These are phyloP conservation scores for Chaetomium sp. DNA, from an alignment of 2,329 filamentous ascomycete species.

Conservation along the genomic window DNA sequence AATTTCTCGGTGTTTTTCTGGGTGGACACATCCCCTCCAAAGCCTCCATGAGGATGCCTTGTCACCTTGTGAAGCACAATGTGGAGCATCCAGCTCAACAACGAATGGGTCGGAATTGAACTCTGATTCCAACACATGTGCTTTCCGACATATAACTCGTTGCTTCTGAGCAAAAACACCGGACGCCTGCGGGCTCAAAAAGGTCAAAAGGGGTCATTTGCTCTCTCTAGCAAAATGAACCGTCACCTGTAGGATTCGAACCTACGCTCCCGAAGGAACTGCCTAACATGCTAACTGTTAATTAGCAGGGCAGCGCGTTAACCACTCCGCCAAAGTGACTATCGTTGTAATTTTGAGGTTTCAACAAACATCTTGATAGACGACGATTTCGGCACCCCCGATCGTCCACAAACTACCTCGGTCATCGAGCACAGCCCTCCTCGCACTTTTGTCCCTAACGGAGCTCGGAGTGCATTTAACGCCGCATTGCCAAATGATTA, in stretches of 20 bases:
- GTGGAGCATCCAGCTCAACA: not conserved
- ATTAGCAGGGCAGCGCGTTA: conserved; percentile 16
- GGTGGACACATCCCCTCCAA: too few relatives aligned
- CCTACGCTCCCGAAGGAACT: conserved; percentile 20
- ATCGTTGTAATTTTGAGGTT: not conserved
- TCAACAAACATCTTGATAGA: not conserved
- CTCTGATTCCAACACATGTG: not conserved
- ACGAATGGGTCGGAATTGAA: not conserved
- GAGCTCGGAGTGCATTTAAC: too few relatives aligned
- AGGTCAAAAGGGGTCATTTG: not conserved
- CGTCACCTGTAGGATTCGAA: conserved; percentile 21
- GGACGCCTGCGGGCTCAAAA: not conserved
- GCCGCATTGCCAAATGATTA: too few relatives aligned
- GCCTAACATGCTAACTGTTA: conserved; percentile 10
- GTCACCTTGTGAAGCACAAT: not conserved
- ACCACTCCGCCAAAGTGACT: conserved; percentile 15
- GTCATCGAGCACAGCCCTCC: too few relatives aligned
- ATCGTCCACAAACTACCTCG: not conserved
- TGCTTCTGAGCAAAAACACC: not conserved
- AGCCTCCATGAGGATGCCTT: too few relatives aligned
- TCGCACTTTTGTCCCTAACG: too few relatives aligned
- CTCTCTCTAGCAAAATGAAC: not conserved
- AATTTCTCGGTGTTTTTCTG: too few relatives aligned
- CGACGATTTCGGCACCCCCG: not conserved
- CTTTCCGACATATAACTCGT: not conserved